These are phyloP conservation scores for Fusarium ambrosium DNA, from an alignment of 2,329 filamentous ascomycete species.

Conservation along the genomic window DNA sequence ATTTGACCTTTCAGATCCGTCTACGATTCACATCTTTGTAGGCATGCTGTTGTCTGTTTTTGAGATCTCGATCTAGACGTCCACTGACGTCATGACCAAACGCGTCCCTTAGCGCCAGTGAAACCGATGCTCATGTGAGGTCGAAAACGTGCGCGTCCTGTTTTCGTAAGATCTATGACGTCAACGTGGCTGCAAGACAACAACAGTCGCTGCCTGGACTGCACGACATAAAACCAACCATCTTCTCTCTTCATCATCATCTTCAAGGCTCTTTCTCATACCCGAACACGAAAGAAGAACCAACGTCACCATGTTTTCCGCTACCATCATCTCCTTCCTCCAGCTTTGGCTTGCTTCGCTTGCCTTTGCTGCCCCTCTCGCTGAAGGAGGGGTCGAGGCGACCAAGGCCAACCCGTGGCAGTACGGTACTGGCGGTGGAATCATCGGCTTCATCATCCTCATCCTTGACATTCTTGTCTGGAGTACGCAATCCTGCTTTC, in stretches of 20 bases:
- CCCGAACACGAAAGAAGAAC: neutral
- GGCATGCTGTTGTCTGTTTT: neutral
- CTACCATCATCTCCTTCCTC: conserved; percentile 36
- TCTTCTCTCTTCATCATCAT: neutral
- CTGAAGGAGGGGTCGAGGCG: conserved; percentile 47
- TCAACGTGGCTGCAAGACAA: neutral
- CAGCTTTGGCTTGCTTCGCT: conserved; percentile 62
- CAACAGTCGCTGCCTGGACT: neutral
- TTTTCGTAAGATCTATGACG: conserved; percentile 1
- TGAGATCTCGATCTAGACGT: neutral
- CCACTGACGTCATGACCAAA: neutral
- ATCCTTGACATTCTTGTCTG: conserved; percentile 74
- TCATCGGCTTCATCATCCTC: conserved; percentile 72
- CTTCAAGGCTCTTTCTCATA: neutral
- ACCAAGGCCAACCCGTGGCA: conserved; percentile 63
- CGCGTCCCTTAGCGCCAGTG: neutral
- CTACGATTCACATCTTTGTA: neutral
- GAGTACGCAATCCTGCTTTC: conserved; percentile 60
- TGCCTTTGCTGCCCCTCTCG: conserved; percentile 60
- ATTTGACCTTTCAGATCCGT: neutral
- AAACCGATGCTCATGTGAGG: neutral
- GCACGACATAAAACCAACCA: neutral
- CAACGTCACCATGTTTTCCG: conserved; percentile 28
- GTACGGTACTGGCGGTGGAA: conserved; percentile 72
- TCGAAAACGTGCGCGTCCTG: neutral